Evolutionary conservation across 225 moss, liverwort and hornwort genomes (phyloP).

Genomic region (Polytrichum commune): DNA sequence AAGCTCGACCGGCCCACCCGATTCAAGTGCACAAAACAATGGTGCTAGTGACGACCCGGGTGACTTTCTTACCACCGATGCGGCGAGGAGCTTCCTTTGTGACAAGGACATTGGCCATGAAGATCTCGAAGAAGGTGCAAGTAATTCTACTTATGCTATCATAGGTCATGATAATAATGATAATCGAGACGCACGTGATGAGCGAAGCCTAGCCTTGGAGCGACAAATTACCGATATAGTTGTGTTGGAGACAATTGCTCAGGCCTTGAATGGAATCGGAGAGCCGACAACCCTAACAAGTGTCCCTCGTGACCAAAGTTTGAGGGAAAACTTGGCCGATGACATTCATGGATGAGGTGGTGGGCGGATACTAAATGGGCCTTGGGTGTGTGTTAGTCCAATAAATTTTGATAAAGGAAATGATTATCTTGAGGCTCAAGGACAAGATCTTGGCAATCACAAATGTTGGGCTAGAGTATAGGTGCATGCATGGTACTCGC

Average conservation of each 20-base stretch:
- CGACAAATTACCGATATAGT: slow-evolving; percentile 17
- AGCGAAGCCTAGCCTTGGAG: slow-evolving; percentile 16
- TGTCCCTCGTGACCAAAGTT: neutral
- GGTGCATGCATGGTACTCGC: no score
- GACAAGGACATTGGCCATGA: slow-evolving; percentile 18
- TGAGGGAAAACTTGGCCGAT: no score
- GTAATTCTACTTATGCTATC: slow-evolving; percentile 2
- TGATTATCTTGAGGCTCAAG: no score
- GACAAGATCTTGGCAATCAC: no score
- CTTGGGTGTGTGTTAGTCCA: no score
- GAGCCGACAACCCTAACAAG: neutral
- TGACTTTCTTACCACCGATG: slow-evolving; percentile 33
- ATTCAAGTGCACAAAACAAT: neutral
- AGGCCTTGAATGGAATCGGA: slow-evolving; percentile 12
- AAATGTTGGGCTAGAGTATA: no score
- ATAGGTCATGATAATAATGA: neutral
- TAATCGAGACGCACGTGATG: neutral
- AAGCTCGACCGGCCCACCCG: no score
- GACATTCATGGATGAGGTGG: no score
- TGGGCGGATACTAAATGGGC: no score
- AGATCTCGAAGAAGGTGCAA: slow-evolving; percentile 2
- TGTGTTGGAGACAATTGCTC: slow-evolving; percentile 26
- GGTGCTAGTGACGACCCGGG: neutral
- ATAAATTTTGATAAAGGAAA: no score
- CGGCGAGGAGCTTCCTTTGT: slow-evolving; percentile 49